Conservation (phyloP, 305 asterid genomes). For the Fraxinus albicans region DNA sequence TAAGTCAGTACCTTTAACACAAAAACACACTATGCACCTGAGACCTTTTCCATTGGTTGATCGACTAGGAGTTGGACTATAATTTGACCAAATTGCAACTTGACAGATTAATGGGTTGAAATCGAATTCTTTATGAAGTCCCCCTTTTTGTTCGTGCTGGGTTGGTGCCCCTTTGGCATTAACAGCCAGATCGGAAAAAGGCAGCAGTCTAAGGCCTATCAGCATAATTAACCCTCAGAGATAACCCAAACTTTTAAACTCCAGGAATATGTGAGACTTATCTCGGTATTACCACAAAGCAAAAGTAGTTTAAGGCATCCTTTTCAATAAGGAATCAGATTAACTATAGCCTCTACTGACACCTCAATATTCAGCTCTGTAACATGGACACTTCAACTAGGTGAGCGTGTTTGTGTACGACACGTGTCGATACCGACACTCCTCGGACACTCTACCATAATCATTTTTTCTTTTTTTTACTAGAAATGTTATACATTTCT, state of each 20-base stretch:
- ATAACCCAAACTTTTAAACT: background rate
- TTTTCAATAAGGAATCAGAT: background rate
- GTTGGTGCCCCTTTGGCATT: background rate
- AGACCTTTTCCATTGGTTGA: background rate
- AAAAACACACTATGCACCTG: background rate
- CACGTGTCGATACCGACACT: too few relatives aligned
- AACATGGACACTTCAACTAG: too few relatives aligned
- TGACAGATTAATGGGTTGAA: background rate
- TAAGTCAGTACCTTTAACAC: background rate
- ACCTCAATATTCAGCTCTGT: conserved; percentile 2
- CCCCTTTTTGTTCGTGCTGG: background rate
- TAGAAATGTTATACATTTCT: too few relatives aligned
- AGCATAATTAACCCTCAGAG: background rate
- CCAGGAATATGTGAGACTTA: background rate
- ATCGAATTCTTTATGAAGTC: background rate
- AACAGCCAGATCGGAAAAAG: background rate
- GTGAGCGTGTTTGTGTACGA: too few relatives aligned
- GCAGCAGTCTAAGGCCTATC: background rate
- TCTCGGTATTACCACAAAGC: background rate
- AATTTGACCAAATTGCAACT: background rate
- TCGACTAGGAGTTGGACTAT: background rate
- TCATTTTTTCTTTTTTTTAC: too few relatives aligned
- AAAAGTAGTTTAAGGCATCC: background rate
- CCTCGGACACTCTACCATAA: too few relatives aligned
- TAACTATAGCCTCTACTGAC: conserved; percentile 2